Conservation (phyloP, 345 rosid genomes). For the Cardamine chenopodiifolia region DNA sequence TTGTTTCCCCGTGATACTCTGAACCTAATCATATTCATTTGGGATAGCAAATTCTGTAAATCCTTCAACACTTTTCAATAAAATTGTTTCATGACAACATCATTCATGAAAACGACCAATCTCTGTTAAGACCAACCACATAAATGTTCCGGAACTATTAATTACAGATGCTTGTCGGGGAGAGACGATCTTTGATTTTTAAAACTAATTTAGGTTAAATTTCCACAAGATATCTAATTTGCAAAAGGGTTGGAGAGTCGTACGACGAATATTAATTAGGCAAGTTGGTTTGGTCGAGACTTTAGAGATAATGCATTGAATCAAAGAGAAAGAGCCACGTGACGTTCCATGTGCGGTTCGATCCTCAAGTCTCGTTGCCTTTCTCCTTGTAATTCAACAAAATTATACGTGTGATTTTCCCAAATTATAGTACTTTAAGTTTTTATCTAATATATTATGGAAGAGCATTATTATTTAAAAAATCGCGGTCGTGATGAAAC, state of each 20-base stretch:
- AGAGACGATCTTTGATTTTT: background rate
- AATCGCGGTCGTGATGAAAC: background rate
- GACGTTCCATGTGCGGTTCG: constrained; percentile 30
- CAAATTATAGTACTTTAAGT: background rate
- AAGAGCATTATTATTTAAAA: background rate
- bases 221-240: background rate
- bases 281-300: constrained; percentile 34
- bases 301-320: constrained; percentile 34
- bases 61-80: constrained; percentile 3
- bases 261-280: constrained; percentile 35
- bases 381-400: constrained; percentile 10
- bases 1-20: constrained; percentile 1
- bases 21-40: constrained; percentile 34
- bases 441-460: background rate
- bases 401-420: background rate
- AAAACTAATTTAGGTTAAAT: background rate
- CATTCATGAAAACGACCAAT: constrained; percentile 31
- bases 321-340: constrained; percentile 34
- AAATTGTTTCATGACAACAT: constrained; percentile 28
- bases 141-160: constrained; percentile 15
- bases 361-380: constrained; percentile 21
- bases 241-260: constrained; percentile 6
- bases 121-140: constrained; percentile 20
- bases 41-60: background rate
- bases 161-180: constrained; percentile 24